Base-by-base conservation (phyloP, 176 grass and related monocot species). In the Puya raimondii region DNA sequence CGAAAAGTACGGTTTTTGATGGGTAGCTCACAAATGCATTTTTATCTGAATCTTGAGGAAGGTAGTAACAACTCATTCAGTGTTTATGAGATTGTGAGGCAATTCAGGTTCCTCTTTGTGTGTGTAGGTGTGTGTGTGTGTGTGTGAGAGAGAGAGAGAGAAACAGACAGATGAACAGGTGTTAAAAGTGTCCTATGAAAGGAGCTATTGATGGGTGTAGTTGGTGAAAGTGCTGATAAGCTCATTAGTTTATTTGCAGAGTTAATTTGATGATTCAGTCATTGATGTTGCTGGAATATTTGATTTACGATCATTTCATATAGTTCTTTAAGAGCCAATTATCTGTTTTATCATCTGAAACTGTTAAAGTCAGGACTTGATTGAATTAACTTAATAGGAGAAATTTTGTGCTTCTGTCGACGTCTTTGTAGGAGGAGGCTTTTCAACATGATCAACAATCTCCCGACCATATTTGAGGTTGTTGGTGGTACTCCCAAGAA, bases 401-500 rank as follows among this genome's bases (percentile, higher is more conserved):
- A 26, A 26, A 57, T 26, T 11, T 9, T 47, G 21, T 49, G 12
- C 11, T 59, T 71, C 11, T 65, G 17, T 10, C 29, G 10, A 15
- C 15, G 54, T 49, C 9, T 17, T 21, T 80, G 63, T 67, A 96
- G 92, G 86, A 96, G 83, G 79, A 67, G 86, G 33, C 83, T 96
- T 64, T 96, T 96, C 47, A 92, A 80, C 76, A 85, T 91, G 92
- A 96, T 96, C 78, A 96, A 96, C 70, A 89, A 85, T 81, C 22
- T 96, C 71, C 92, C 92, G 47, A 92, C 92, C 3, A 92, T 96
- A 68, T 92, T 82, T 83, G 88, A 96, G 76, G 88, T 96, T 51
- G 92, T 92, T 76, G 92, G 88, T 72, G 86, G 88, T 82, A 79
- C 73, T 0, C 53, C 65, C 23, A 92, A 92, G 92, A 92, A 87